phyloP scores from a whole-genome alignment of 345 rosid genomes.

The Lumnitzera racemosa region DNA sequence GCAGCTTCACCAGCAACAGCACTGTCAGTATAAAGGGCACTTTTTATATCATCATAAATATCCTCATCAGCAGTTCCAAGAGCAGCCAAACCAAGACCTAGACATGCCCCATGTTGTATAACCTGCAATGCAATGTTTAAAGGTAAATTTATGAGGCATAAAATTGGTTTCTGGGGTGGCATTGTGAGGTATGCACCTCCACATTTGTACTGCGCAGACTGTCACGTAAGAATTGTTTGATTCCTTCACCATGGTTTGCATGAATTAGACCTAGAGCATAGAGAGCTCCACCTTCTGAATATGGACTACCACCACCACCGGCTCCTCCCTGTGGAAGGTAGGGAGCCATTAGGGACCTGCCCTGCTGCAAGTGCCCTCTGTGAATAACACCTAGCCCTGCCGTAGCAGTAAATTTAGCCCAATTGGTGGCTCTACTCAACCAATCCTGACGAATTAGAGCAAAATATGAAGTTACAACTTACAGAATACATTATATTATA shows the following conservation, averaged over 20 bases:
- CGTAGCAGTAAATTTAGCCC: constrained; percentile 99
- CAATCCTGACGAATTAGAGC: constrained; percentile 56
- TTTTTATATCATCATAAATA: constrained; percentile 83
- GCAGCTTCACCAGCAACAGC: constrained; percentile 99
- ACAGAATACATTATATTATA: too few relatives aligned
- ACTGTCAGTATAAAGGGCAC: constrained; percentile 79
- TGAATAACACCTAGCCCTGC: constrained; percentile 99
- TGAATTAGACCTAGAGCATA: constrained; percentile 98
- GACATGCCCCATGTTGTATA: constrained; percentile 98
- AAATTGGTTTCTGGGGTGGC: neutral
- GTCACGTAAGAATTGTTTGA: constrained; percentile 91
- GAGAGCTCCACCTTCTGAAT: constrained; percentile 97
- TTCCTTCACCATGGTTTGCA: constrained; percentile 99
- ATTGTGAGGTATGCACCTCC: constrained; percentile 47
- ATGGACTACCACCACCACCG: constrained; percentile 96
- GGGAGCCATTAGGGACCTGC: constrained; percentile 97
- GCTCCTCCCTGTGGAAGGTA: constrained; percentile 97
- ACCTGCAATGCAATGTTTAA: constrained; percentile 46
- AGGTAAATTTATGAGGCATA: constrained; percentile 1
- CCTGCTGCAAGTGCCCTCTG: constrained; percentile 94
- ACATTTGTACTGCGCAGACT: constrained; percentile 82
- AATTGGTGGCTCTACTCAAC: constrained; percentile 98
- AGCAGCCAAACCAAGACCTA: constrained; percentile 99
- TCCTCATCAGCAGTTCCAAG: constrained; percentile 98
- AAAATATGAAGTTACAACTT: too few relatives aligned